Conservation (phyloP, 1,139 yeast genomes). For the Saccharomycopsis hybrid region DNA sequence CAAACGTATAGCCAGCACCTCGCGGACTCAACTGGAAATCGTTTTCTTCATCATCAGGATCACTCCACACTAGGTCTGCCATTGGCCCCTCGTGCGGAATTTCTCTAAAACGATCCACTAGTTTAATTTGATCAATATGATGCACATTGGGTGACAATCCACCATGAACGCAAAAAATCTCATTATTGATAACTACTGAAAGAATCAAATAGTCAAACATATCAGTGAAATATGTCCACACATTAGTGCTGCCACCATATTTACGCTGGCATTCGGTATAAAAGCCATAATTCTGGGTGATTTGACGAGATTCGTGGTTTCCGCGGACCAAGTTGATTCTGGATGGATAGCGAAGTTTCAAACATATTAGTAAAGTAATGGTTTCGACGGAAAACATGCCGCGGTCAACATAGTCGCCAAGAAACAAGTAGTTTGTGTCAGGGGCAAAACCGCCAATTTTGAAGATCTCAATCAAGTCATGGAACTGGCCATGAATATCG, state of each 20-base stretch:
- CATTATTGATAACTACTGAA: slow-evolving; percentile 88
- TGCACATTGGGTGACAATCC: slow-evolving; percentile 94
- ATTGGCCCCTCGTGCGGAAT: slow-evolving; percentile 98
- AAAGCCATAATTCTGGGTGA: slow-evolving; percentile 94
- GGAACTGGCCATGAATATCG: slow-evolving; percentile 96
- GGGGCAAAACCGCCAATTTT: slow-evolving; percentile 92
- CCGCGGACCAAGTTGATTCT: slow-evolving; percentile 81
- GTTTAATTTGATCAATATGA: slow-evolving; percentile 82
- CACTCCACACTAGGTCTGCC: slow-evolving; percentile 99
- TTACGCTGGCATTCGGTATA: slow-evolving; percentile 90
- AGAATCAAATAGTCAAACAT: slow-evolving; percentile 86
- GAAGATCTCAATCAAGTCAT: slow-evolving; percentile 86
- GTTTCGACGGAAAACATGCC: slow-evolving; percentile 93
- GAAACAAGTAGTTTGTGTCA: slow-evolving; percentile 80
- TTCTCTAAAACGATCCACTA: slow-evolving; percentile 85
- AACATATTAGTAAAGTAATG: slow-evolving; percentile 71
- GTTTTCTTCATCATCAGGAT: slow-evolving; percentile 82
- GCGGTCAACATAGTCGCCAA: slow-evolving; percentile 90
- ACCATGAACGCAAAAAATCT: slow-evolving; percentile 95
- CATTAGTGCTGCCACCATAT: slow-evolving; percentile 66
- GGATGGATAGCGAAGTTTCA: slow-evolving; percentile 81
- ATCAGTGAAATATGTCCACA: slow-evolving; percentile 88
- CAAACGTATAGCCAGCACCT: slow-evolving; percentile 98
- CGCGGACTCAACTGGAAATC: slow-evolving; percentile 88
- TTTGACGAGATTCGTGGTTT: slow-evolving; percentile 93